phyloP scores from a whole-genome alignment of 805 yeast genomes.

The Yarrowia bubula region DNA sequence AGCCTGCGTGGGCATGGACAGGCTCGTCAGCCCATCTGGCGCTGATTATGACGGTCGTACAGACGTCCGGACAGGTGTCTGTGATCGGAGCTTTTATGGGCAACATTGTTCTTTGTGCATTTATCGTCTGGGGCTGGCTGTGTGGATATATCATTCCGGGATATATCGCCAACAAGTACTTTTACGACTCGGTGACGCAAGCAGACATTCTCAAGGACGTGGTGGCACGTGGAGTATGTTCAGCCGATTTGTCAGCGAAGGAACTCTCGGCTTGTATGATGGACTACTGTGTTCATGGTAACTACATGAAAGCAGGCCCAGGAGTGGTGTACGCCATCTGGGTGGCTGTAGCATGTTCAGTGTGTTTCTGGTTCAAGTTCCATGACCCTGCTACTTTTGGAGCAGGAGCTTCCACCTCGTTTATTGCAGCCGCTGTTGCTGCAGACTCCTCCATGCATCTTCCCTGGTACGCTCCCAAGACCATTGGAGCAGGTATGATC shows the following conservation, averaged over 20 bases:
- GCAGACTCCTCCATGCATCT: not conserved
- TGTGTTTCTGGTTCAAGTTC: constrained; percentile 18
- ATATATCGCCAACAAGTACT: constrained; percentile 15
- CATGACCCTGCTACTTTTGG: not conserved
- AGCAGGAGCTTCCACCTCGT: not conserved
- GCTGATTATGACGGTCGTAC: not conserved
- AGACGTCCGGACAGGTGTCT: not conserved
- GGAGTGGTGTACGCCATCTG: not conserved
- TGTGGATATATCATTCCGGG: constrained; percentile 13
- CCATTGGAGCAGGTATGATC: not conserved
- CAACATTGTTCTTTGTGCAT: not conserved
- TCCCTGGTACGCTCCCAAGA: constrained; percentile 6
- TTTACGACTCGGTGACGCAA: constrained; percentile 6
- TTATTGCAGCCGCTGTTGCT: not conserved
- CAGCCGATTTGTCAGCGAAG: not conserved
- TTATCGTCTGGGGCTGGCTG: constrained; percentile 7
- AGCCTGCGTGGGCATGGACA: not conserved
- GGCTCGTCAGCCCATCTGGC: constrained; percentile 6
- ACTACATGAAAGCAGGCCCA: constrained; percentile 11
- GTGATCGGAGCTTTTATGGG: not conserved
- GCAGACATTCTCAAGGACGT: not conserved
- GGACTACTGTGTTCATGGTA: not conserved
- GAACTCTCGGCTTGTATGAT: not conserved
- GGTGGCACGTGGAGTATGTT: not conserved
- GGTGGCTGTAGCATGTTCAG: not conserved